Base-by-base conservation (phyloP, 805 yeast genomes). In the Priceomyces haplophilus region DNA sequence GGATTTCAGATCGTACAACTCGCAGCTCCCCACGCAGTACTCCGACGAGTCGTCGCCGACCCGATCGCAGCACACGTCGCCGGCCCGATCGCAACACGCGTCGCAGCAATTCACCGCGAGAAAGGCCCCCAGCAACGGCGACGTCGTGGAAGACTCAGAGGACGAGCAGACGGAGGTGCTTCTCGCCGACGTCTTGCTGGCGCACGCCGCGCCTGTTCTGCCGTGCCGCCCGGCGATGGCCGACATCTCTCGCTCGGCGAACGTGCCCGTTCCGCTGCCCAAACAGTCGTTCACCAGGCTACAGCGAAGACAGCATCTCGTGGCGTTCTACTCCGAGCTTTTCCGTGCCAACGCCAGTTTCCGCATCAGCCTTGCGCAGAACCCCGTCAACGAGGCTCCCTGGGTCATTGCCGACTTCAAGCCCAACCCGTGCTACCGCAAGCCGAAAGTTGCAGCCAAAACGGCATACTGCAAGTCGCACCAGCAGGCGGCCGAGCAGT, bases 381-480 rank as follows among this genome's bases (percentile, higher is more conserved):
- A 70, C 40, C 75, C 75, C 7, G 64, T 70, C 16, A 62, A 61
- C n/a, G 63, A 63, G 34, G 54, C 43, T n/a, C 36, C 38, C 5
- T 70, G 75, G 75, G 56, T 58, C 6, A 44, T 62, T 2, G 56
- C 58, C 16, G 76, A 70, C 45, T 70, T 69, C 44, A 57, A 53
- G 23, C 62, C 58, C n/a, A 62, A 62, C 41, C 57, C 57, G 3
- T 27, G 41, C 8, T 61, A 62, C 52, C 43, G 34, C 11, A 30
- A 49, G 45, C 45, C 53, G 34, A 34, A 44, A 34, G 15, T 42
- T 21, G 15, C 29, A 29, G 43, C 54, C 30, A 46, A 42, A 29
- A 29, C 47, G 17, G 58, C 55, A 3, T 36, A 47, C 27, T 50
- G 53, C n/a, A 36, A 44, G 16, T 37, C 39, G 4, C 51, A 56